phyloP scores from a whole-genome alignment of 192 early-diverging fungal species.

The Rhizophagus prolifer region DNA sequence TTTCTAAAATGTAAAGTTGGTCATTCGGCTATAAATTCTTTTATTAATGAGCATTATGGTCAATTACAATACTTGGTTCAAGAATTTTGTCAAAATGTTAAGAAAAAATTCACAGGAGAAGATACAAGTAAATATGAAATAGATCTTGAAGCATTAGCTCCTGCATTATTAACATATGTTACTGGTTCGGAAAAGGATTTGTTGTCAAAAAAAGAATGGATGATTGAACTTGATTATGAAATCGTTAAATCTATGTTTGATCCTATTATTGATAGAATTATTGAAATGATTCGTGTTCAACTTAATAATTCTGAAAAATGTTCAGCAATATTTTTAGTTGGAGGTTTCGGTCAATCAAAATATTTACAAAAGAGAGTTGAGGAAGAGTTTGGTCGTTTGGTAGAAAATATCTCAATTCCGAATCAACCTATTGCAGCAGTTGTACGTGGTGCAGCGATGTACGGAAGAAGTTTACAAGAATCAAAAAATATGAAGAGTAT shows the following conservation, averaged over 20 bases:
- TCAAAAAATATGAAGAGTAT: background rate
- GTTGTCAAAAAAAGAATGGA: conserved; percentile 40
- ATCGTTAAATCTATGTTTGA: conserved; percentile 54
- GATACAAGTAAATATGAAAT: background rate
- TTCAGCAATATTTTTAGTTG: conserved; percentile 54
- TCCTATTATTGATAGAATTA: conserved; percentile 52
- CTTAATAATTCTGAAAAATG: conserved; percentile 42
- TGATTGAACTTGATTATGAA: conserved; percentile 41
- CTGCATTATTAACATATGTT: background rate
- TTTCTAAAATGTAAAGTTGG: background rate
- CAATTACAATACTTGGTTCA: conserved; percentile 17
- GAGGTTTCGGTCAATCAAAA: conserved; percentile 55
- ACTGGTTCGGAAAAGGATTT: background rate
- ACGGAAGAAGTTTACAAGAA: conserved; percentile 29
- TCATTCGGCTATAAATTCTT: background rate
- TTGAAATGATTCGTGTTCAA: conserved; percentile 51
- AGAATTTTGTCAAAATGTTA: background rate
- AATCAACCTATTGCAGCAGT: conserved; percentile 50
- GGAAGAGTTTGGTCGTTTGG: conserved; percentile 43
- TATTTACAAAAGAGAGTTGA: conserved; percentile 51
- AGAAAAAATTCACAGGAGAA: background rate
- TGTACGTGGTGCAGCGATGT: conserved; percentile 52
- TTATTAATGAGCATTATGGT: background rate
- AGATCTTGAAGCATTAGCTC: background rate
- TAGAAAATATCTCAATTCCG: conserved; percentile 47